Evolutionary conservation across 345 rosid genomes (phyloP).

Genomic region (Geranium brycei): DNA sequence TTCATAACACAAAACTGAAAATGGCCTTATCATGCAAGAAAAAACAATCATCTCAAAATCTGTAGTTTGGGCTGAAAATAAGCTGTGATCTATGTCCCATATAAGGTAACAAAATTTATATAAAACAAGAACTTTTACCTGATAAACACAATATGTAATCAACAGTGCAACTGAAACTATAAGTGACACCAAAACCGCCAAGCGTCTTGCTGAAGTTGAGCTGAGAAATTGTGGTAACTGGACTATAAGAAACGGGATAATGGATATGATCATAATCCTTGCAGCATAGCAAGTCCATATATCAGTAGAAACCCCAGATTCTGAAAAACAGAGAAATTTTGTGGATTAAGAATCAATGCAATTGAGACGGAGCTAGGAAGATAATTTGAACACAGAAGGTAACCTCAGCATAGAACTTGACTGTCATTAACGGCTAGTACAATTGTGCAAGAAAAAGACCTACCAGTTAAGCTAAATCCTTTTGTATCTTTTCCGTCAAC

Average conservation of each 20-base stretch:
- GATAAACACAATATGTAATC: conserved; percentile 77
- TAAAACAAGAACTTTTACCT: conserved; percentile 31
- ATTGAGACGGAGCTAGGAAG: neutral
- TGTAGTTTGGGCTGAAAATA: neutral
- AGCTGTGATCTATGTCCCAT: neutral
- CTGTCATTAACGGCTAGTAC: neutral
- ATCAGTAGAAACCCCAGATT: conserved; percentile 66
- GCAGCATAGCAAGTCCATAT: conserved; percentile 77
- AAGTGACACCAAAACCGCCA: conserved; percentile 57
- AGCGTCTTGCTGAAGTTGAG: conserved; percentile 61
- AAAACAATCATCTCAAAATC: no score
- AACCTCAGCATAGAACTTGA: neutral
- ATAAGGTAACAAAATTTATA: neutral
- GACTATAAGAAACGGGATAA: conserved; percentile 73
- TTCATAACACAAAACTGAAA: no score
- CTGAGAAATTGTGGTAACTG: conserved; percentile 61
- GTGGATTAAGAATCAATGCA: neutral
- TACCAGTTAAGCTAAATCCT: conserved; percentile 22
- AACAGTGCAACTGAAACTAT: conserved; percentile 40
- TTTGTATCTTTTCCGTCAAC: conserved; percentile 12
- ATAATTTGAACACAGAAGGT: neutral
- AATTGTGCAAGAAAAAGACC: neutral
- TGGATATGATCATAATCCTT: conserved; percentile 63
- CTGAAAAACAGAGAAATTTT: conserved; percentile 18
- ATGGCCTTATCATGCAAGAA: no score